A percentile compares a stretch with the other conserved stretches of the same genome.
These are phyloP conservation scores for Torrubiella hemipterigena DNA, from an alignment of 2,329 filamentous ascomycete species.

Conservation along the genomic window DNA sequence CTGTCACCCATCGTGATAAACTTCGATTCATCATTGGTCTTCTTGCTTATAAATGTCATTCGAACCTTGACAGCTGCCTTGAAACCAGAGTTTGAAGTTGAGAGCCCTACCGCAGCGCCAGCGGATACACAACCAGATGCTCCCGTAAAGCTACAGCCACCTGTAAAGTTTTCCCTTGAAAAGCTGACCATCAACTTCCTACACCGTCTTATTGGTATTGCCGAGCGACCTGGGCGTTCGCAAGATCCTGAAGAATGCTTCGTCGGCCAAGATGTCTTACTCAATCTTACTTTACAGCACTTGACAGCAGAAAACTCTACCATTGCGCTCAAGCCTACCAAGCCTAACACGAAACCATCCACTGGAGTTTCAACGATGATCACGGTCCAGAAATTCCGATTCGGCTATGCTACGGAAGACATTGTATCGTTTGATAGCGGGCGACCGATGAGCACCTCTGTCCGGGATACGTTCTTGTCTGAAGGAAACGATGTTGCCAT, in stretches of 20 bases:
- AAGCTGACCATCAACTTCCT: constrained; percentile 43
- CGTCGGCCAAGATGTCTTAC: constrained; percentile 36
- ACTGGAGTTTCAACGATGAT: constrained; percentile 24
- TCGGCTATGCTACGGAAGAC: constrained; percentile 50
- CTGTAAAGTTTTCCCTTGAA: constrained; percentile 31
- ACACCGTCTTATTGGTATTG: constrained; percentile 39
- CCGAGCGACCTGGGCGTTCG: constrained; percentile 35
- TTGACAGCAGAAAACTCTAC: constrained; percentile 16
- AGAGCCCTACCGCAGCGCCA: constrained; percentile 2
- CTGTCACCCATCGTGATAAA: constrained; percentile 39
- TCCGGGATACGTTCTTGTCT: constrained; percentile 44
- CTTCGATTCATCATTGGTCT: constrained; percentile 46
- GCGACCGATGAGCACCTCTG: constrained; percentile 45
- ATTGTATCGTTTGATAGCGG: constrained; percentile 51
- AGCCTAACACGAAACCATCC: constrained; percentile 12
- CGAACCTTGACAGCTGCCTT: constrained; percentile 35
- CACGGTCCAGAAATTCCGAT: constrained; percentile 43
- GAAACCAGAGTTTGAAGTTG: constrained; percentile 11
- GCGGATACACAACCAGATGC: constrained; percentile 14
- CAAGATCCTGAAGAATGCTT: constrained; percentile 26
- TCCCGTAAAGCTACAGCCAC: constrained; percentile 2
- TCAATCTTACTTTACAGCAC: constrained; percentile 36
- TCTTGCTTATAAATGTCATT: constrained; percentile 39
- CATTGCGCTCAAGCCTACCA: background rate
- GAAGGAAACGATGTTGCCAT: constrained; percentile 46